These are phyloP conservation scores for Trichoderma brevicompactum DNA, from an alignment of 2,329 filamentous ascomycete genomes.

Conservation along the genomic window DNA sequence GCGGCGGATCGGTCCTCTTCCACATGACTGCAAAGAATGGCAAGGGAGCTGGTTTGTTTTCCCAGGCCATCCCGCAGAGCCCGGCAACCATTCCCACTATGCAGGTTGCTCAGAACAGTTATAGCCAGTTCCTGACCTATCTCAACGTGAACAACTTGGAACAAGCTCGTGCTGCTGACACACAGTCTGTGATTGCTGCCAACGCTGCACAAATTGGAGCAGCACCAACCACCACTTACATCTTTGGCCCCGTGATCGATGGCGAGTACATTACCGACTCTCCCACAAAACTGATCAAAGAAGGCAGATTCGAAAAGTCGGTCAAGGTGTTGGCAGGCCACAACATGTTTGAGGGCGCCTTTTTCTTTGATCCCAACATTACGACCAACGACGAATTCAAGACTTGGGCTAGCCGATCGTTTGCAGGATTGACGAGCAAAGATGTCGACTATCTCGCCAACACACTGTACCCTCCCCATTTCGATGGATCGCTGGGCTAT, in stretches of 20 bases:
- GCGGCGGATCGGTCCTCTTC: slow-evolving; percentile 50
- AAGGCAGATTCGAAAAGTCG: background rate
- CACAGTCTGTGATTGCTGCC: slow-evolving; percentile 5
- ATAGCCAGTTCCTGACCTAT: background rate
- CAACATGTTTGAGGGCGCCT: slow-evolving; percentile 6
- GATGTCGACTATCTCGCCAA: background rate
- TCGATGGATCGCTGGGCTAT: slow-evolving; percentile 5
- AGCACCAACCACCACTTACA: background rate
- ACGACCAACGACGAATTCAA: background rate
- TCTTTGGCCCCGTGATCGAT: background rate
- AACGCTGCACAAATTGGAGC: slow-evolving; percentile 1
- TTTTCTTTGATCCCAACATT: background rate
- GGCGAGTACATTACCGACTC: background rate
- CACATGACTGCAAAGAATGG: slow-evolving; percentile 33
- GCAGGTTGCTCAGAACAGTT: background rate
- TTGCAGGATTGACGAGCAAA: background rate
- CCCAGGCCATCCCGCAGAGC: background rate
- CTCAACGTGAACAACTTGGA: slow-evolving; percentile 11
- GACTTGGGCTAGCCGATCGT: background rate
- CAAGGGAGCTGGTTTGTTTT: background rate
- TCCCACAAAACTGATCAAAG: background rate
- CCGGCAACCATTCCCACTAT: background rate
- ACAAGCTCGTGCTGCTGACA: background rate
- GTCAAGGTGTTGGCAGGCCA: background rate
- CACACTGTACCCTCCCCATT: background rate